Conservation (phyloP, 257 asterid genomes). For the Euphrasia confusa region DNA sequence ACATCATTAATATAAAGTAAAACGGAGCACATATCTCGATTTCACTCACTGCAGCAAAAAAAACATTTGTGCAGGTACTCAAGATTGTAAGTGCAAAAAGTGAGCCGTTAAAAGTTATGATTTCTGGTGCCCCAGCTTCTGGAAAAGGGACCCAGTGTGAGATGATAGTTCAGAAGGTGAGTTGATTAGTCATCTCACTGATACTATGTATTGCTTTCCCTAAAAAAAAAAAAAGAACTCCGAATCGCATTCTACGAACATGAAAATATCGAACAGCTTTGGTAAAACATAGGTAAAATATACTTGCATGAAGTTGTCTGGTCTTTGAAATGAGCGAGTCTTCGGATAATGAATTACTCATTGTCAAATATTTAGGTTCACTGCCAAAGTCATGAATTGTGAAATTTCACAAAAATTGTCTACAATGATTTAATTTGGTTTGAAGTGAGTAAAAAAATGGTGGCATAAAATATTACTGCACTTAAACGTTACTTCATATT, state of each 20-base stretch:
- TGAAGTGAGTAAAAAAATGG: background rate
- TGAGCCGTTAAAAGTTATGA: conserved; percentile 90
- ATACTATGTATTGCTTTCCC: background rate
- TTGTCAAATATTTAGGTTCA: background rate
- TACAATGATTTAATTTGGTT: background rate
- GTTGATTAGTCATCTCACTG: conserved; percentile 2
- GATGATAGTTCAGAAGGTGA: conserved; percentile 78
- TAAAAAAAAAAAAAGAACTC: background rate
- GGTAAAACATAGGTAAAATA: conserved; percentile 6
- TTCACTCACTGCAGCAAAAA: background rate
- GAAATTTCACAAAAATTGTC: background rate
- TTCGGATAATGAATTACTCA: background rate
- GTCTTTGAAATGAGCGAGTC: background rate
- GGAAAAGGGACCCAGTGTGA: conserved; percentile 98
- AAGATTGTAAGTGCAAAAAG: conserved; percentile 41
- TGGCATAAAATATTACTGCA: background rate
- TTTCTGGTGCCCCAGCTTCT: conserved; percentile 95
- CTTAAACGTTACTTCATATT: background rate
- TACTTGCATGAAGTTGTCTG: background rate
- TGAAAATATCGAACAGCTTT: background rate
- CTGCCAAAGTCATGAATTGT: background rate
- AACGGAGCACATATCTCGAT: background rate
- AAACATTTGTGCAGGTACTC: conserved; percentile 37
- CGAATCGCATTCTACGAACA: background rate
- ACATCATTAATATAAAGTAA: background rate